A percentile compares a stretch with the other conserved stretches of the same genome.
Evolutionary conservation across 257 asterid species (phyloP).

Genomic region (Linderniella brevidens): DNA sequence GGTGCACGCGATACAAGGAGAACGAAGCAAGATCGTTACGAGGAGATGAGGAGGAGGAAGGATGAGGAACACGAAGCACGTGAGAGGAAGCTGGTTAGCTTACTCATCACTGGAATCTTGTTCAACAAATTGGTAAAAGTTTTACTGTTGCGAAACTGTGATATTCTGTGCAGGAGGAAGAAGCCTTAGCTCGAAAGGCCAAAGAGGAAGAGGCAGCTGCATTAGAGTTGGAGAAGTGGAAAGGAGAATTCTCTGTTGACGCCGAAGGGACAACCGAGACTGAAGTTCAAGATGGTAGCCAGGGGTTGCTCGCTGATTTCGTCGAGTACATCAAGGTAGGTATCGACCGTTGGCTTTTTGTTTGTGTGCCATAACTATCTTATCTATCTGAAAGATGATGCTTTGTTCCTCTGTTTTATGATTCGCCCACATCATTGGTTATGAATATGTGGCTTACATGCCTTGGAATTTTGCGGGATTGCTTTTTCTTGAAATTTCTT

Average conservation of each 20-base stretch:
- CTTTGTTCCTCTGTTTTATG: background rate
- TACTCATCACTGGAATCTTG: background rate
- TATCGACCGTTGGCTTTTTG: too few relatives aligned
- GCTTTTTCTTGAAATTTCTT: too few relatives aligned
- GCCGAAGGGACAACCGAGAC: slow-evolving; percentile 92
- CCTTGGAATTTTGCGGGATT: too few relatives aligned
- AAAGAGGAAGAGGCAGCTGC: slow-evolving; percentile 96
- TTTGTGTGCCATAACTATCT: too few relatives aligned
- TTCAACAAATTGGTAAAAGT: background rate
- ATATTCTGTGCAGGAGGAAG: slow-evolving; percentile 66
- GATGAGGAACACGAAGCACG: slow-evolving; percentile 97
- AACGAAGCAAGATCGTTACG: slow-evolving; percentile 79
- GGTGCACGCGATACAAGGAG: slow-evolving; percentile 57
- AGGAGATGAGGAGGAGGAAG: slow-evolving; percentile 82
- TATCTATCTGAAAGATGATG: background rate
- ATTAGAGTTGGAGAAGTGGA: slow-evolving; percentile 89
- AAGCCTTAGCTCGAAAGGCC: slow-evolving; percentile 66
- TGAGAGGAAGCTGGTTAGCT: slow-evolving; percentile 69
- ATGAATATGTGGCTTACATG: too few relatives aligned
- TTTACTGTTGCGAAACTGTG: background rate
- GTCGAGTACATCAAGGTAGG: slow-evolving; percentile 89
- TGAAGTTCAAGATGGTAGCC: slow-evolving; percentile 69
- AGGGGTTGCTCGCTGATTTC: slow-evolving; percentile 69
- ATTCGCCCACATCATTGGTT: too few relatives aligned
- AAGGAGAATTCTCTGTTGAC: slow-evolving; percentile 84